Evolutionary conservation across 768 basidiomycete genomes (phyloP).

Genomic region (Kwoniella mangroviensis): DNA sequence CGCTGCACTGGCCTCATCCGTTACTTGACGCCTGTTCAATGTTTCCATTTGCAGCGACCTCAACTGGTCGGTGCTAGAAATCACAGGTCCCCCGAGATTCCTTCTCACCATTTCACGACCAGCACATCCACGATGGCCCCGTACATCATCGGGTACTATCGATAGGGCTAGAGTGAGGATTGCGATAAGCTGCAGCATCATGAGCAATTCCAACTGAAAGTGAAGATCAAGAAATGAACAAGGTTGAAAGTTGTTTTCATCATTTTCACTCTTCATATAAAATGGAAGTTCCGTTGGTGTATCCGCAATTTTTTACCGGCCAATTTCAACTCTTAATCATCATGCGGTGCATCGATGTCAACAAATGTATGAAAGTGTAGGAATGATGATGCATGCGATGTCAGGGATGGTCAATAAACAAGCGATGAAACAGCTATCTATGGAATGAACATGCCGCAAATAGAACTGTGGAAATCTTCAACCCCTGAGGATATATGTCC

Average conservation of each 20-base stretch:
- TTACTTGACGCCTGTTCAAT: constrained; percentile 15
- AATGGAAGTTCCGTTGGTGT: not conserved
- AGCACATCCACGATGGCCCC: constrained; percentile 42
- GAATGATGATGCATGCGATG: not conserved
- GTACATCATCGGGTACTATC: not conserved
- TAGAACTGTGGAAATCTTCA: not conserved
- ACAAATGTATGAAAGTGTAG: not conserved
- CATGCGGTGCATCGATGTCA: not conserved
- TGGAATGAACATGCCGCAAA: not conserved
- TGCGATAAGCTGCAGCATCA: constrained; percentile 1
- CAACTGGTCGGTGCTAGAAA: constrained; percentile 9
- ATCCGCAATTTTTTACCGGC: not conserved
- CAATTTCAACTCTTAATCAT: not conserved
- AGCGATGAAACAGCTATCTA: not conserved
- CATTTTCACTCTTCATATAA: not conserved
- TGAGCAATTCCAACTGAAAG: not conserved
- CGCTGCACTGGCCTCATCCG: constrained; percentile 37
- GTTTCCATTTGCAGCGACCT: not conserved
- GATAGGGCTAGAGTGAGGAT: not conserved
- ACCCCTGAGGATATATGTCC: no score
- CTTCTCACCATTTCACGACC: constrained; percentile 40
- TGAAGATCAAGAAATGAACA: not conserved
- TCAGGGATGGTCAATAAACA: not conserved
- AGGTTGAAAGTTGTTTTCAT: not conserved
- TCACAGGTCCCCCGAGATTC: constrained; percentile 39